Percentiles rank a stretch among this genome's conserved stretches.
Evolutionary conservation across 2,329 filamentous ascomycete species (phyloP).

Genomic region (Hymenotorrendiella dingleyae): DNA sequence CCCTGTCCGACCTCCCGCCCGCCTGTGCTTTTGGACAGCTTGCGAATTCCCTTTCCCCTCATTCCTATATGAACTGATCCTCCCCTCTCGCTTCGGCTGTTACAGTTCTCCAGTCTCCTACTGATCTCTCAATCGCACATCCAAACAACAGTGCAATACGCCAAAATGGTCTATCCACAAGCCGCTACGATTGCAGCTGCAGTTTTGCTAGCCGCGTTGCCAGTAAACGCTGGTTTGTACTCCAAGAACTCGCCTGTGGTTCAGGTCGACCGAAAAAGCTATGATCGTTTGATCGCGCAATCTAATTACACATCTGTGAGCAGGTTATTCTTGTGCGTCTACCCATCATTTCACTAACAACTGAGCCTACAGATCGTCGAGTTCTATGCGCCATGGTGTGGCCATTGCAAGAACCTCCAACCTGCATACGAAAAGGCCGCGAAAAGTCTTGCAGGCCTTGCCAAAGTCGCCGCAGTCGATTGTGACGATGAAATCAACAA

Average conservation of each 20-base stretch:
- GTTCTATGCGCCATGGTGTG: slow-evolving; percentile 98
- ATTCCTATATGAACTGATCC: slow-evolving; percentile 1
- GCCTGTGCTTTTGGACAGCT: background rate
- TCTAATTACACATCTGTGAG: slow-evolving; percentile 89
- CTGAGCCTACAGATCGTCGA: slow-evolving; percentile 51
- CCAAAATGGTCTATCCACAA: slow-evolving; percentile 47
- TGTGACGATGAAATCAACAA: slow-evolving; percentile 95
- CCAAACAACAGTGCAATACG: slow-evolving; percentile 1
- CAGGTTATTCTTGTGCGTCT: slow-evolving; percentile 8
- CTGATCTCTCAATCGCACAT: too few species aligned
- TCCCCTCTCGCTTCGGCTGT: background rate
- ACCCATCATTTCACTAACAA: slow-evolving; percentile 1
- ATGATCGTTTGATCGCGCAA: slow-evolving; percentile 74
- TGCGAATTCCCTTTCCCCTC: background rate
- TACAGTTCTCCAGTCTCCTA: background rate
- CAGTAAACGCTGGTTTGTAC: slow-evolving; percentile 69
- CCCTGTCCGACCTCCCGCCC: too few species aligned
- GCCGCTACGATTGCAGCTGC: slow-evolving; percentile 47
- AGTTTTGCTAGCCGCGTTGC: slow-evolving; percentile 59
- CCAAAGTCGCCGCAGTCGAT: slow-evolving; percentile 89
- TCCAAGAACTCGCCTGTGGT: slow-evolving; percentile 81
- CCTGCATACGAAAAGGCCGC: slow-evolving; percentile 94
- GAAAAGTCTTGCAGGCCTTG: slow-evolving; percentile 80
- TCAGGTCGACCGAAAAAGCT: slow-evolving; percentile 72
- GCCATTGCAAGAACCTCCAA: slow-evolving; percentile 93